Base-by-base conservation (phyloP, 129 eudicot genomes). In the Flaveria sonorensis region DNA sequence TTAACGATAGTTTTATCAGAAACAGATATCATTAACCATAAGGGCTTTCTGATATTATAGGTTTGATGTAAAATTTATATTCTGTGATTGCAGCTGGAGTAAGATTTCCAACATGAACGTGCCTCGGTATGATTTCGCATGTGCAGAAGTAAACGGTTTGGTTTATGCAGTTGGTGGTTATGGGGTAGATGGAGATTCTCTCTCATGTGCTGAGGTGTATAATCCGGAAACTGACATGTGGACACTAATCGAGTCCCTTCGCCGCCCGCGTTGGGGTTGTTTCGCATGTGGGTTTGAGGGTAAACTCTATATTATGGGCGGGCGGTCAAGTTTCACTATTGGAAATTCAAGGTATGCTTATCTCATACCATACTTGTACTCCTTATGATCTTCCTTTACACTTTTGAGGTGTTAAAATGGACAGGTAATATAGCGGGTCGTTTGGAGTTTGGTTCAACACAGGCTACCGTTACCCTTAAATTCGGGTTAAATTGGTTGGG, bases 261-360 rank as follows among this genome's bases (percentile, higher is more conserved):
- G 92, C 18, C 93, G 90, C 82, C 98, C 97, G 7, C 82, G 98
- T 36, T 89, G 92, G 88, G 97, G 97, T 19, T 90, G 97, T 42
- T 93, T 93, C 39, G 97, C 98, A 9, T 93, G 91, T 8, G 89
- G 91, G 20, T 88, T 90, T 23, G 86, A 83, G 74, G 97, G 98
- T 14, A 88, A 90, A 81, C 96, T 93, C 60, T 93, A 89, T 39
- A 87, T 91, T 21, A 90, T 93, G 97, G 98, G 98, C 0, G 98
- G 98, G 1, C 83, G 98, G 74, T 93, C 98, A 39, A 91, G 89
- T 71, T 93, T 93, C 88, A 89, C 97, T 2, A 91, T 93, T 16
- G 98, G 98, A 24, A 93, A 91, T 82, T 93, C 96, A 53, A 86
- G 85, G 88, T 90, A 79, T 16, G 86, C 84, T 50, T 81, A 88